Conservation (phyloP, 345 rosid genomes). For the Toxicodendron radicans region DNA sequence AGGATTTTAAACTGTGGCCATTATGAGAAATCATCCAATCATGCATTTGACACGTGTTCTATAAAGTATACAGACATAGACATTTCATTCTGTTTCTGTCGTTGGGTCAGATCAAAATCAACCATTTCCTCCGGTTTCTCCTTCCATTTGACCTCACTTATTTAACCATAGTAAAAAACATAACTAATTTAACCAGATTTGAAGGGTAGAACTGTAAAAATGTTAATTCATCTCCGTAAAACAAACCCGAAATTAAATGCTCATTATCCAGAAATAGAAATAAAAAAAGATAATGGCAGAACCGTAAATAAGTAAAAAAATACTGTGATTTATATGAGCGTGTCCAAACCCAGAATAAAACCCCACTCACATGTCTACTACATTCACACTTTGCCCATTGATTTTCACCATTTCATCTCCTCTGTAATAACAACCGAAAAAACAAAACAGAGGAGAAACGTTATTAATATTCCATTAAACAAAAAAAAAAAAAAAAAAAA, state of each 20-base stretch:
- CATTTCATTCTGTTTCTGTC: neutral
- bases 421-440: constrained; percentile 26
- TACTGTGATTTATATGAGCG: neutral
- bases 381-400: constrained; percentile 27
- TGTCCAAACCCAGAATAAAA: constrained; percentile 25
- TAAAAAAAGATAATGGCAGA: constrained; percentile 11
- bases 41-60: neutral
- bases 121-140: neutral
- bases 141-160: constrained; percentile 19
- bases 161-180: constrained; percentile 16
- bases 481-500: constrained; percentile 4
- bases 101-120: constrained; percentile 3
- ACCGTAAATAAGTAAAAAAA: constrained; percentile 25
- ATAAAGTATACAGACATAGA: neutral
- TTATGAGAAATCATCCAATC: neutral
- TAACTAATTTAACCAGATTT: no score
- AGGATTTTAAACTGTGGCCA: neutral
- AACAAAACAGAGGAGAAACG: constrained; percentile 15
- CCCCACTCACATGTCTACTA: constrained; percentile 25
- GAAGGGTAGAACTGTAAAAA: neutral
- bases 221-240: neutral
- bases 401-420: constrained; percentile 34
- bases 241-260: neutral
- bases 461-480: neutral
- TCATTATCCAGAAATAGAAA: neutral